Evolutionary conservation across 495 filamentous ascomycete species (phyloP).

Genomic region (Margaritispora aquatica): DNA sequence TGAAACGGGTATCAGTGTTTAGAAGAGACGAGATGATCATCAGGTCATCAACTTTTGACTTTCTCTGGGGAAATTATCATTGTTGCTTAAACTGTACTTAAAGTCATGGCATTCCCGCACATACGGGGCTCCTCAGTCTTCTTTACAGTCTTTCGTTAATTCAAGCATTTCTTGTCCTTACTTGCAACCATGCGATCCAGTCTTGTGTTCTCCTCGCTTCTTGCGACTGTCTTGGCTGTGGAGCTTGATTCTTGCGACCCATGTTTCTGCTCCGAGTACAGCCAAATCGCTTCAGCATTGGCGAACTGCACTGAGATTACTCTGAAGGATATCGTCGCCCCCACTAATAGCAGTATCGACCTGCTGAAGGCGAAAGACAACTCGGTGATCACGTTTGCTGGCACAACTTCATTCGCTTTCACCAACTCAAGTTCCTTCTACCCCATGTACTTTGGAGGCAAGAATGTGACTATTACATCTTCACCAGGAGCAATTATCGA

Average conservation of each 20-base stretch:
- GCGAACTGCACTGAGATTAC: conserved; percentile 35
- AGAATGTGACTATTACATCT: conserved; percentile 34
- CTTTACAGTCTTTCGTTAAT: neutral
- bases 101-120: neutral
- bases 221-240: neutral
- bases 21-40: neutral
- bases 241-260: neutral
- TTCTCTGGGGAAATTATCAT: neutral
- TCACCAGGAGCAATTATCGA: conserved; percentile 35
- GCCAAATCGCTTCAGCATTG: conserved; percentile 36
- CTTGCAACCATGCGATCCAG: neutral
- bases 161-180: neutral
- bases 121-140: neutral
- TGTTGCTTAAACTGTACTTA: neutral
- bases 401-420: conserved; percentile 34
- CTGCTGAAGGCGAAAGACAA: conserved; percentile 32
- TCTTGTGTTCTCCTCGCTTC: neutral
- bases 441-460: conserved; percentile 35
- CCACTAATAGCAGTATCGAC: conserved; percentile 31
- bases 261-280: conserved; percentile 23
- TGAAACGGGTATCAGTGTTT: neutral
- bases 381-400: conserved; percentile 36
- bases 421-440: conserved; percentile 30
- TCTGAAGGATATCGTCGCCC: conserved; percentile 32
- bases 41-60: neutral